Base-by-base conservation (phyloP, 225 moss, liverwort and hornwort genomes). In the Sphagnum contortum region DNA sequence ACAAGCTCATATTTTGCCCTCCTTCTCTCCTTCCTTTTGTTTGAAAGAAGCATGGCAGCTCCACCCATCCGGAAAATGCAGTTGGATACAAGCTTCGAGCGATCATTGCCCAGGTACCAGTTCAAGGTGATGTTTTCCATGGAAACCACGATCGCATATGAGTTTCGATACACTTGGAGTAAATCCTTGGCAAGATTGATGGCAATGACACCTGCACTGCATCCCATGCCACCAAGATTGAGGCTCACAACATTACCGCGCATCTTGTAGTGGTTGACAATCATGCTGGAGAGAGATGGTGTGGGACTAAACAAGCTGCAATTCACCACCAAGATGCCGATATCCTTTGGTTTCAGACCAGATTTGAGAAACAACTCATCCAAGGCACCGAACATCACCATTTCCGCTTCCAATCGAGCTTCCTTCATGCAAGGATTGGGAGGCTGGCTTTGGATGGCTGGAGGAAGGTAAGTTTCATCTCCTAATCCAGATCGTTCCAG, bases 281-380 rank as follows among this genome's bases (percentile, higher is more conserved):
- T 85, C 89, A 92, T 92, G 8, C 89, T 72, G 1, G 92, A 85
- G 2, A 92, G 77, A 0, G 92, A 92, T 2, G 92, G 92, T 6
- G 92, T 92, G n/a, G 92, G 92, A 57, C 83, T 92, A 68, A 92
- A 92, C 53, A 92, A 64, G 51, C 87, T 87, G 74, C 87, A 92
- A 68, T 92, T 92, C 62, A 92, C 89, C 2, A 92, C 46, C 3
- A 92, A 60, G 62, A 92, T 47, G 7, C 83, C 87, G 14, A 92
- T 67, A 54, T 92, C 92, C 6, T 86, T 92, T 0, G 92, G 92
- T 60, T 73, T 92, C 9, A 92, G 69, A 0, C 76, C 81, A 0
- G 89, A 85, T 52, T 78, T 86, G 46, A 79, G 83, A 48, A 92
- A 92, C 6, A 92, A 83, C 81, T 89, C 89, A 70, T 89, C 92